Percentiles rank a stretch among this genome's conserved stretches.
Evolutionary conservation across 164 flowering plant species (phyloP).

Genomic region (Stephania japonica): DNA sequence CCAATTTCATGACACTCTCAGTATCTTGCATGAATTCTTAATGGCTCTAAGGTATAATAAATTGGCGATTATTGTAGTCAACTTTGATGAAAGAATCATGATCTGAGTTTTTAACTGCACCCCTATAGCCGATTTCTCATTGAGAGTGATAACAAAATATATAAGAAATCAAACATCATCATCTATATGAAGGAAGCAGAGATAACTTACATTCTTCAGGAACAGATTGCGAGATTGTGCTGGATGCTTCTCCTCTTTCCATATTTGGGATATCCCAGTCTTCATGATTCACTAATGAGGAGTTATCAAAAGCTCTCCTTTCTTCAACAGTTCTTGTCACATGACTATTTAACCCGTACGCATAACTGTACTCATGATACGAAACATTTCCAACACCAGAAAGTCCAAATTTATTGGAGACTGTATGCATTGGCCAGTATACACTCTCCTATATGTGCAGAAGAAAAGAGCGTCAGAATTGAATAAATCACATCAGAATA

Average conservation of each 20-base stretch:
- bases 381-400: slow-evolving; percentile 31
- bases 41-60: background rate
- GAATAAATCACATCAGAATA: background rate
- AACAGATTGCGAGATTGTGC: slow-evolving; percentile 23
- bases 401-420: slow-evolving; percentile 52
- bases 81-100: background rate
- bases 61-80: background rate
- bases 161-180: background rate
- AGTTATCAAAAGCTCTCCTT: slow-evolving; percentile 34
- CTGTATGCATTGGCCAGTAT: slow-evolving; percentile 44
- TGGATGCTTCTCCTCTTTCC: slow-evolving; percentile 34
- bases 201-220: slow-evolving; percentile 54
- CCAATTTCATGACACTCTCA: background rate
- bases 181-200: background rate
- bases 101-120: background rate
- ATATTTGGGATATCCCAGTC: slow-evolving; percentile 29
- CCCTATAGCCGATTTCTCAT: background rate
- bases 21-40: background rate
- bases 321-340: slow-evolving; percentile 29
- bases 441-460: slow-evolving; percentile 45
- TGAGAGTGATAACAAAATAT: too few relatives aligned
- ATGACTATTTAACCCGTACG: slow-evolving; percentile 36
- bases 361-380: slow-evolving; percentile 38
- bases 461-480: slow-evolving; percentile 1
- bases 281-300: slow-evolving; percentile 27